Conservation (phyloP, 257 asterid species). For the Solanum peruvianum region DNA sequence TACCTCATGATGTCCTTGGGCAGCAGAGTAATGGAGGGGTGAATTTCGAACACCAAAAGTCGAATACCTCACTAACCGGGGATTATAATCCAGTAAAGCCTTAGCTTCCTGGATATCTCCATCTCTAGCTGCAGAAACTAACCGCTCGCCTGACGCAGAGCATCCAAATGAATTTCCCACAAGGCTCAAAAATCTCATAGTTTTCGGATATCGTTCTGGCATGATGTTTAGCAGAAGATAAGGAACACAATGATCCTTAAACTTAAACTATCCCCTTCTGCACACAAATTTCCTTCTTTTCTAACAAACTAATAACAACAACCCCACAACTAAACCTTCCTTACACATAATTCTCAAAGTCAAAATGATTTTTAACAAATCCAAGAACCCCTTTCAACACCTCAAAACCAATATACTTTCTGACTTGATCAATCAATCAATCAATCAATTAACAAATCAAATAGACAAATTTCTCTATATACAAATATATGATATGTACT, state of each 20-base stretch:
- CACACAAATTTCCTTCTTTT: conserved; percentile 16
- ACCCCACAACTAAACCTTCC: conserved; percentile 25
- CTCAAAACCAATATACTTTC: conserved; percentile 9
- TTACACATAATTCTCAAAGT: conserved; percentile 13
- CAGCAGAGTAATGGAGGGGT: conserved; percentile 85
- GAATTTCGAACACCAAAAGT: conserved; percentile 88
- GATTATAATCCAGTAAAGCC: conserved; percentile 81
- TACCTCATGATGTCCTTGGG: conserved; percentile 96
- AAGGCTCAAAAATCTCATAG: conserved; percentile 61
- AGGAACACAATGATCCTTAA: neutral
- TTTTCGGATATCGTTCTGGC: conserved; percentile 8
- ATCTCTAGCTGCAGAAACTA: conserved; percentile 91
- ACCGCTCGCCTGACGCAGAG: conserved; percentile 84
- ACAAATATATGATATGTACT: neutral
- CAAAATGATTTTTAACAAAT: conserved; percentile 8
- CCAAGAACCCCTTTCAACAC: conserved; percentile 20
- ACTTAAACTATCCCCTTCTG: neutral
- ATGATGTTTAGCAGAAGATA: neutral
- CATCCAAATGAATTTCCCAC: conserved; percentile 91
- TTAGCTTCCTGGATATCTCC: conserved; percentile 93
- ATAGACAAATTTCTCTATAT: neutral
- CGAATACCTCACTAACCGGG: conserved; percentile 73
- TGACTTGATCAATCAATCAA: conserved; percentile 20
- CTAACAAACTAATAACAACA: conserved; percentile 35
- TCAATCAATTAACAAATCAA: neutral